Evolutionary conservation across 768 basidiomycete genomes (phyloP).

Genomic region (Leucosporidium yakuticum): DNA sequence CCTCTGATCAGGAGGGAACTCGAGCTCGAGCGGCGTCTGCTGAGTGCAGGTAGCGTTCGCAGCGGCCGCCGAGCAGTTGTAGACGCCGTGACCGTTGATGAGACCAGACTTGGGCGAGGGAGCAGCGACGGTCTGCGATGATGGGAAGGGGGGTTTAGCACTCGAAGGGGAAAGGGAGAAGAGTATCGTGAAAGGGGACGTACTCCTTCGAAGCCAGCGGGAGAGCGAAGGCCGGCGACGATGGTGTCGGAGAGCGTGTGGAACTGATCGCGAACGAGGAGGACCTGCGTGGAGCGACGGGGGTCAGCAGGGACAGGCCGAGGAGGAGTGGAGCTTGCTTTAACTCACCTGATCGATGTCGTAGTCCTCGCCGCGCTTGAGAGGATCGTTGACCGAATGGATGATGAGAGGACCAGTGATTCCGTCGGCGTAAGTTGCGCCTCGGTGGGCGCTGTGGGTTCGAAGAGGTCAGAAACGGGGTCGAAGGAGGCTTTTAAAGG

Average conservation of each 20-base stretch:
- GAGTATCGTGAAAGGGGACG: too few species aligned
- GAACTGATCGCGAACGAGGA: constrained; percentile 7
- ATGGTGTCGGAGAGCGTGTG: constrained; percentile 25
- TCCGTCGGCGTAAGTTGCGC: constrained; percentile 35
- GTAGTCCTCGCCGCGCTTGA: constrained; percentile 36
- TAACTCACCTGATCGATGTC: constrained; percentile 37
- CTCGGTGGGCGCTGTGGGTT: constrained; percentile 30
- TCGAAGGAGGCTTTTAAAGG: too few species aligned
- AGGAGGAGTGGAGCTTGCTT: not conserved
- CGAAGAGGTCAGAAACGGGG: too few species aligned
- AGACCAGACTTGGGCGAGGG: constrained; percentile 12
- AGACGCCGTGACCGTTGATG: constrained; percentile 13
- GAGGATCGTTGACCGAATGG: constrained; percentile 30
- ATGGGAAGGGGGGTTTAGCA: too few species aligned
- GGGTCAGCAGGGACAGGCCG: too few species aligned
- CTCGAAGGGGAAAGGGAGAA: too few species aligned
- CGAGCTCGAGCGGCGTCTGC: not conserved
- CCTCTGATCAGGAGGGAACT: constrained; percentile 9
- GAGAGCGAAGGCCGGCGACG: constrained; percentile 19
- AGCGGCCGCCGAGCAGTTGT: constrained; percentile 9
- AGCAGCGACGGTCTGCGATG: not conserved
- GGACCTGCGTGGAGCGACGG: too few species aligned
- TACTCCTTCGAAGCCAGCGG: constrained; percentile 29
- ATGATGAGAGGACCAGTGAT: constrained; percentile 27
- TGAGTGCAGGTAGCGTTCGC: not conserved